These are phyloP conservation scores for Acrasis kona DNA, from an alignment of 78 protist genomes.

Conservation along the genomic window DNA sequence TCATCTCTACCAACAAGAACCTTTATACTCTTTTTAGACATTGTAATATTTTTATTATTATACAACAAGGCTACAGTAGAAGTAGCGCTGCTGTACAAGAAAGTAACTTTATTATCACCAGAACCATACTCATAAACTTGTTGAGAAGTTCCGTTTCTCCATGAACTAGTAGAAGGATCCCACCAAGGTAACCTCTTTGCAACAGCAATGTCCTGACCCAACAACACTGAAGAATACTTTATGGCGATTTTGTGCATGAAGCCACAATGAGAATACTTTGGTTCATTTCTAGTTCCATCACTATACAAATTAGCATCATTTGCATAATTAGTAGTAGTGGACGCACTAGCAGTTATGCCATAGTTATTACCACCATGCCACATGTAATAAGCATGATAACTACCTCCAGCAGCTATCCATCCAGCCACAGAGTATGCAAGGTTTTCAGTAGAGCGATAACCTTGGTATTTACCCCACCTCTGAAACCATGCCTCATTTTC, in stretches of 20 bases:
- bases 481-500: conserved; percentile 3
- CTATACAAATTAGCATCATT: conserved; percentile 33
- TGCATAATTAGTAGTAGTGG: conserved; percentile 29
- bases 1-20: too few species aligned
- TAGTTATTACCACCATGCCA: conserved; percentile 44
- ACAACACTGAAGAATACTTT: not conserved
- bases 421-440: not conserved
- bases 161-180: not conserved
- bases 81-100: too few species aligned
- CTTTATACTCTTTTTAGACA: too few species aligned
- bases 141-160: not conserved
- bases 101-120: too few species aligned
- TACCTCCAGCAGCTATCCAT: conserved; percentile 6
- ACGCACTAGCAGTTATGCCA: conserved; percentile 14
- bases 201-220: too few species aligned
- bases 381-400: conserved; percentile 26
- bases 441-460: not conserved
- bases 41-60: too few species aligned
- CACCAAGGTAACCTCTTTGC: not conserved
- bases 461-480: not conserved
- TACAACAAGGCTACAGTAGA: too few species aligned
- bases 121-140: too few species aligned
- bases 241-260: not conserved
- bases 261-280: not conserved
- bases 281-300: not conserved